phyloP scores from a whole-genome alignment of 345 rosid species.

The Anastatica hierochuntica region DNA sequence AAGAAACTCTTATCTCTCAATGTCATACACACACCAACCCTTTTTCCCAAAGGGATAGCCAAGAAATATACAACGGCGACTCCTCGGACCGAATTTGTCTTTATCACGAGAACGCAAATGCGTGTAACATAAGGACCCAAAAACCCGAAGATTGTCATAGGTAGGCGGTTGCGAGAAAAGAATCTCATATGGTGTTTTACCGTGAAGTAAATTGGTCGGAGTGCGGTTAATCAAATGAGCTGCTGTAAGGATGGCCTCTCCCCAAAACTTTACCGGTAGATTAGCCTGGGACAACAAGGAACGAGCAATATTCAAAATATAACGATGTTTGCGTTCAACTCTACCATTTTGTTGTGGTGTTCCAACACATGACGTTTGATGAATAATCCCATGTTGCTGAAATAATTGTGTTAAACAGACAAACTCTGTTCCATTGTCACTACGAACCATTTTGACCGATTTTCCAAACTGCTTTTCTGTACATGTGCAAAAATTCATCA shows the following conservation, averaged over 20 bases:
- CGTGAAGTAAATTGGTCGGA: background rate
- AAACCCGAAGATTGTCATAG: background rate
- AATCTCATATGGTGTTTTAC: background rate
- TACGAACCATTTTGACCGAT: too few relatives aligned
- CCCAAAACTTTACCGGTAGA: background rate
- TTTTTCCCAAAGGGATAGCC: too few relatives aligned
- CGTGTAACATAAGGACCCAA: background rate
- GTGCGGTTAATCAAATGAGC: background rate
- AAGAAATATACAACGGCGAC: background rate
- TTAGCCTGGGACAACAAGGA: too few relatives aligned
- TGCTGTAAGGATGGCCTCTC: background rate
- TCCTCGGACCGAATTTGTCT: background rate
- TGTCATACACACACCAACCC: too few relatives aligned
- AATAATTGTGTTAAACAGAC: too few relatives aligned
- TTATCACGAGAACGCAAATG: background rate
- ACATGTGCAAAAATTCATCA: too few relatives aligned
- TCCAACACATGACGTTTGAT: background rate
- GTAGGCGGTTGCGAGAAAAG: background rate
- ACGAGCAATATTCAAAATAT: too few relatives aligned
- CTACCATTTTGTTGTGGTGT: background rate
- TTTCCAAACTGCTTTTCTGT: too few relatives aligned
- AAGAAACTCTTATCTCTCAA: too few relatives aligned
- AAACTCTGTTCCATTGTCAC: too few relatives aligned
- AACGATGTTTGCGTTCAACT: too few relatives aligned
- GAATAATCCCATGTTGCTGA: background rate